Percentiles rank a stretch among this genome's conserved stretches.
phyloP scores from a whole-genome alignment of 495 filamentous ascomycete genomes.

The Bombardia bombarda region DNA sequence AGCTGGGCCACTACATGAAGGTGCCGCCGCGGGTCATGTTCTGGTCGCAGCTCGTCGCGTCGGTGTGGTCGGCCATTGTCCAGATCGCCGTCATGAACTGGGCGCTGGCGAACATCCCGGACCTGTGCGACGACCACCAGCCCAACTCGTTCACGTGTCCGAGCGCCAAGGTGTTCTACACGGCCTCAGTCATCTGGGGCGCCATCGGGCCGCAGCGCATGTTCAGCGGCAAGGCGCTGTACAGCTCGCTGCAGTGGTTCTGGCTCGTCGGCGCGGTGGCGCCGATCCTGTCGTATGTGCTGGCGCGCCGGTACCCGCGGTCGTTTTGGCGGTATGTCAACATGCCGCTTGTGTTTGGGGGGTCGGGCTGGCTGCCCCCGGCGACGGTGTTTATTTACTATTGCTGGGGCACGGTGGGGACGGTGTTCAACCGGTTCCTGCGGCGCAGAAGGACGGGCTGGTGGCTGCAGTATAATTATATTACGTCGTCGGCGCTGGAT shows the following conservation, averaged over 20 bases:
- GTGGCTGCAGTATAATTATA: slow-evolving; percentile 76
- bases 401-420: slow-evolving; percentile 60
- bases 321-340: slow-evolving; percentile 50
- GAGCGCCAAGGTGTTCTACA: slow-evolving; percentile 57
- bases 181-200: slow-evolving; percentile 46
- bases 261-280: slow-evolving; percentile 56
- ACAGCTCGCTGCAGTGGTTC: slow-evolving; percentile 59
- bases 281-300: slow-evolving; percentile 51
- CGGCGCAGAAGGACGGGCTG: slow-evolving; percentile 55
- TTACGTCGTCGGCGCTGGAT: slow-evolving; percentile 64
- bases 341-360: slow-evolving; percentile 61
- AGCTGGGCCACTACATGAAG: slow-evolving; percentile 66
- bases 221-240: slow-evolving; percentile 55
- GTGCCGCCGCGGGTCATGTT: slow-evolving; percentile 59
- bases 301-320: slow-evolving; percentile 52
- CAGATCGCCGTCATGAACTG: slow-evolving; percentile 62
- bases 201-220: slow-evolving; percentile 45
- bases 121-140: slow-evolving; percentile 51
- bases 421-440: slow-evolving; percentile 59
- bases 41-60: slow-evolving; percentile 55
- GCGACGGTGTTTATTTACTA: slow-evolving; percentile 60
- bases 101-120: slow-evolving; percentile 52
- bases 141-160: slow-evolving; percentile 55
- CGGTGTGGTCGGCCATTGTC: slow-evolving; percentile 55
- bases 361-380: slow-evolving; percentile 53